Evolutionary conservation across 495 filamentous ascomycete genomes (phyloP).

Genomic region (Tuber aestivum): DNA sequence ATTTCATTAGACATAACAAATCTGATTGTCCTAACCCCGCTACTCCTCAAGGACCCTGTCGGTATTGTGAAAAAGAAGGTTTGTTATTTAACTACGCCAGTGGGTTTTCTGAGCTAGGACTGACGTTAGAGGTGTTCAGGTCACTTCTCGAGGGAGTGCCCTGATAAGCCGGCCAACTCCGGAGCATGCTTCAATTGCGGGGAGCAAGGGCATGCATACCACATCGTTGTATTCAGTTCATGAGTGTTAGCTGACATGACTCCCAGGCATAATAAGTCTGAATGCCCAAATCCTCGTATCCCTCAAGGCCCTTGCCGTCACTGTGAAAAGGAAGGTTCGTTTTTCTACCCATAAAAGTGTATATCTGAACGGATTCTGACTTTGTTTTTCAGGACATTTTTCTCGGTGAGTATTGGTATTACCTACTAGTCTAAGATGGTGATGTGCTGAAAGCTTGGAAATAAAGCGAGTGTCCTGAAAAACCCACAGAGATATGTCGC

Average conservation of each 20-base stretch:
- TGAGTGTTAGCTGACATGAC: conserved; percentile 23
- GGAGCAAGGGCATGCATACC: conserved; percentile 56
- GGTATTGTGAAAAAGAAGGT: conserved; percentile 56
- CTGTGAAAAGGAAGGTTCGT: conserved; percentile 55
- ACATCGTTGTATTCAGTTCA: neutral
- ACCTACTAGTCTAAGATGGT: neutral
- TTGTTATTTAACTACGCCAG: neutral
- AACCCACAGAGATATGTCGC: conserved; percentile 59
- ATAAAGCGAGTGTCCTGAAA: conserved; percentile 21
- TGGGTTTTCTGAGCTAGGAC: neutral
- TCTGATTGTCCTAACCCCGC: conserved; percentile 55
- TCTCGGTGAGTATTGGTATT: conserved; percentile 42
- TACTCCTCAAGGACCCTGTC: conserved; percentile 65
- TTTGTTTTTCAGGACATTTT: conserved; percentile 37
- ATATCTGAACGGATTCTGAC: neutral
- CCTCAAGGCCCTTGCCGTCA: conserved; percentile 66
- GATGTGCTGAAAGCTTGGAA: neutral
- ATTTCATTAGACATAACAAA: conserved; percentile 49
- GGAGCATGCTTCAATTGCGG: conserved; percentile 75
- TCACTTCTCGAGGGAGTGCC: conserved; percentile 59
- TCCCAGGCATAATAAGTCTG: conserved; percentile 51
- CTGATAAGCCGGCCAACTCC: conserved; percentile 54
- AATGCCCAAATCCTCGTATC: conserved; percentile 57
- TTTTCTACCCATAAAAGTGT: neutral
- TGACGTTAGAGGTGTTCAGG: conserved; percentile 5